A percentile compares a stretch with the other conserved stretches of the same genome.
phyloP scores from a whole-genome alignment of 768 basidiomycete genomes.

The Sarcodon aspratus region DNA sequence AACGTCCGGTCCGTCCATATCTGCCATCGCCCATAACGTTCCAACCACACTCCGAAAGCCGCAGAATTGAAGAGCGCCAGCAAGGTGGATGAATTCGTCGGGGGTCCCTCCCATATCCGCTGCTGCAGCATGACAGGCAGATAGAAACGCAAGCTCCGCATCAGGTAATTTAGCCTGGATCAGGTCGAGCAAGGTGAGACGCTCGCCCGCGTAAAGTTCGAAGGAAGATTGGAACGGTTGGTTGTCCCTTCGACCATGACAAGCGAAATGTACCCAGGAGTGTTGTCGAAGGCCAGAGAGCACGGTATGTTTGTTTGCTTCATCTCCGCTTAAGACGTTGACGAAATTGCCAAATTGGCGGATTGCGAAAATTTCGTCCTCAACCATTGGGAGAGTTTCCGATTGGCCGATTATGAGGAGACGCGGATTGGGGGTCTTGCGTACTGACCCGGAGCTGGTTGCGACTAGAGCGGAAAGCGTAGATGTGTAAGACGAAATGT shows the following conservation, averaged over 20 bases:
- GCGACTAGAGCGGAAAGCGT: conserved; percentile 13
- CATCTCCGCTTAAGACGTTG: not conserved
- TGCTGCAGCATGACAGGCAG: too few species aligned
- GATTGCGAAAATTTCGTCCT: conserved; percentile 1
- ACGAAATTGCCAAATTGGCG: not conserved
- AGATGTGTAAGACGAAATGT: conserved; percentile 18
- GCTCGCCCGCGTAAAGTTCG: conserved; percentile 11
- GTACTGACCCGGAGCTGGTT: not conserved
- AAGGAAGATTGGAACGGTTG: conserved; percentile 19
- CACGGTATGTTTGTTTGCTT: conserved; percentile 5
- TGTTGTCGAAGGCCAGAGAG: not conserved
- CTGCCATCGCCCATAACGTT: too few species aligned
- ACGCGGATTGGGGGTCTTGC: not conserved
- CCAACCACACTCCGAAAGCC: too few species aligned
- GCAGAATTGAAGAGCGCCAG: too few species aligned
- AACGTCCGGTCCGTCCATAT: too few species aligned
- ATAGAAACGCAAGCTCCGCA: too few species aligned
- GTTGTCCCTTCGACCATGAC: conserved; percentile 11
- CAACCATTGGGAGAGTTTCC: conserved; percentile 2
- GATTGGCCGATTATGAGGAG: not conserved
- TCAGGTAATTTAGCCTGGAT: too few species aligned
- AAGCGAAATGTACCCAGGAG: conserved; percentile 17
- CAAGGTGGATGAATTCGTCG: too few species aligned
- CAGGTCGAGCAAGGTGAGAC: too few species aligned
- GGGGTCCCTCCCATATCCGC: too few species aligned